phyloP scores from a whole-genome alignment of 345 rosid genomes.

The Zanthoxylum bungeanum region DNA sequence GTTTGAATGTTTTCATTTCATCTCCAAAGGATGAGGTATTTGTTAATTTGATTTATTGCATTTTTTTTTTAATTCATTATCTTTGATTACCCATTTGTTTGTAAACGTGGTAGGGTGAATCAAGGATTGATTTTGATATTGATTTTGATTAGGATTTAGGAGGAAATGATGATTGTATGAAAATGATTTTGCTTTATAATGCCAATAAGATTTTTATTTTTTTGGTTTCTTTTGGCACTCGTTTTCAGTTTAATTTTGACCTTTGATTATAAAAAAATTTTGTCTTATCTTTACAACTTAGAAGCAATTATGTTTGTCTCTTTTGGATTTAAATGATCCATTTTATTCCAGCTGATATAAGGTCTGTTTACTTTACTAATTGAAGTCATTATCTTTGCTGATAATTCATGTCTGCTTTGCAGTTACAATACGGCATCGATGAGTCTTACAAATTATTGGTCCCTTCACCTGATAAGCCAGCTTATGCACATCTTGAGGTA shows the following conservation, averaged over 20 bases:
- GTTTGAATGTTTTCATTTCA: constrained; percentile 37
- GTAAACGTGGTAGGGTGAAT: neutral
- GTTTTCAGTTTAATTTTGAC: neutral
- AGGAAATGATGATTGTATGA: neutral
- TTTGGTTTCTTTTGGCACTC: neutral
- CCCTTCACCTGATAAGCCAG: constrained; percentile 40
- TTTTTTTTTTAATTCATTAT: neutral
- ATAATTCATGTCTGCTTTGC: constrained; percentile 14
- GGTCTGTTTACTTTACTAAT: neutral
- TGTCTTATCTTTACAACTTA: neutral
- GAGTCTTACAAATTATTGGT: constrained; percentile 63
- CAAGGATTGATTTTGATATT: neutral
- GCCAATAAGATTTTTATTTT: neutral
- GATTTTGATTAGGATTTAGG: no score
- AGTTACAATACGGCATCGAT: constrained; percentile 60
- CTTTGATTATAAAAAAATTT: neutral
- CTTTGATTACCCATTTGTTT: neutral
- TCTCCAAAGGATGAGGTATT: constrained; percentile 46
- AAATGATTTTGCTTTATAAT: neutral
- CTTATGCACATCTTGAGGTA: constrained; percentile 58
- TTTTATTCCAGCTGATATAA: neutral
- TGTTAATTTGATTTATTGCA: neutral
- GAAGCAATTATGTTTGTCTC: neutral
- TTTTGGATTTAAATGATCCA: neutral
- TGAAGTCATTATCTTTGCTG: neutral